Conservation (phyloP, 768 basidiomycete genomes). For the Leccinum subgranulosum region DNA sequence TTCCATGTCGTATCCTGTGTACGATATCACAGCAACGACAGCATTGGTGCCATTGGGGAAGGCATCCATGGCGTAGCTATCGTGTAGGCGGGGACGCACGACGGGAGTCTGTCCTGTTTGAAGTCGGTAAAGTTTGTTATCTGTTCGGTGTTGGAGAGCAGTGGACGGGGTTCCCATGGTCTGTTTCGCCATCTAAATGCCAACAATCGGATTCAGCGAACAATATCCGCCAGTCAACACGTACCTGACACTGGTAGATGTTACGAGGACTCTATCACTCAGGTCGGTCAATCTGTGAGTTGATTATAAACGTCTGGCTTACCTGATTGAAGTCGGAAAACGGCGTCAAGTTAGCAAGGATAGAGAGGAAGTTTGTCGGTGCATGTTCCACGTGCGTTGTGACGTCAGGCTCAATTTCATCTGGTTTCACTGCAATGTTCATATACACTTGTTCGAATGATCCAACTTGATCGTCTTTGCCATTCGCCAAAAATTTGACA, state of each 20-base stretch:
- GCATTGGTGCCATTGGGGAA: conserved; percentile 99
- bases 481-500: conserved; percentile 87
- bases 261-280: conserved; percentile 72
- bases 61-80: conserved; percentile 95
- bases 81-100: conserved; percentile 88
- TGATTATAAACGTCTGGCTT: conserved; percentile 18
- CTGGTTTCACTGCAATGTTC: conserved; percentile 91
- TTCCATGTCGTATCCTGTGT: conserved; percentile 99
- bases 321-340: conserved; percentile 99
- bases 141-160: conserved; percentile 85
- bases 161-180: conserved; percentile 99
- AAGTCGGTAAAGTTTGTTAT: conserved; percentile 96
- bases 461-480: conserved; percentile 84
- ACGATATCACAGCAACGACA: conserved; percentile 98
- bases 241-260: conserved; percentile 90
- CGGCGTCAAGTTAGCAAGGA: conserved; percentile 95
- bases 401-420: conserved; percentile 73
- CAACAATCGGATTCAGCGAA: conserved; percentile 4
- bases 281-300: neutral
- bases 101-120: conserved; percentile 95
- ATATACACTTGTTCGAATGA: conserved; percentile 99
- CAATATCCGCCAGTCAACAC: conserved; percentile 3
- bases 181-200: conserved; percentile 96
- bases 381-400: conserved; percentile 93
- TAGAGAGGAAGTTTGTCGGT: conserved; percentile 93